phyloP scores from a whole-genome alignment of 139 green algal species.

The Chlamydomonas applanata region DNA sequence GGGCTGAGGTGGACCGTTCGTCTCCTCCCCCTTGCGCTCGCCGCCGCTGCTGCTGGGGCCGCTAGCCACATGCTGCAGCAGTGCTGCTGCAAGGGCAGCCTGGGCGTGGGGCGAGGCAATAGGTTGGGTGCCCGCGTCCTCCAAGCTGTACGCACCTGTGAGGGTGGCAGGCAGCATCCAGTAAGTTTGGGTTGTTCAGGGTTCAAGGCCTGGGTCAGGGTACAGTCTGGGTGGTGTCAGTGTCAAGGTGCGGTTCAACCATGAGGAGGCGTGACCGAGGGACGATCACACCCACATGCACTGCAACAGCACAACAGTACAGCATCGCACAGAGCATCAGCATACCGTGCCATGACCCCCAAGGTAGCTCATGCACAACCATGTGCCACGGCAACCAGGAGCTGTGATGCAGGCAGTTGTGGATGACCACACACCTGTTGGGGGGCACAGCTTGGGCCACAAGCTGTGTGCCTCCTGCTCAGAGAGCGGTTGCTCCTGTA shows the following conservation, averaged over 20 bases:
- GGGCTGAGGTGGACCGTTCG: too few relatives aligned
- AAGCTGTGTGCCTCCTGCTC: background rate
- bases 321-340: background rate
- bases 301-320: background rate
- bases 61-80: conserved; percentile 7
- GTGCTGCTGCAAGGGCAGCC: conserved; percentile 10
- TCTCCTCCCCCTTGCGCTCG: background rate
- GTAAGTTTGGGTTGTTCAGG: too few relatives aligned
- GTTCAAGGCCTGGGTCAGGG: too few relatives aligned
- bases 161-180: too few relatives aligned
- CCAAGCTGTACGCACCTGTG: background rate
- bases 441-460: conserved; percentile 28
- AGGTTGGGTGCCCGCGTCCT: conserved; percentile 10
- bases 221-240: too few relatives aligned
- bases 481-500: background rate
- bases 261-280: too few relatives aligned
- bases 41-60: background rate
- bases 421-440: too few relatives aligned
- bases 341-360: background rate
- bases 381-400: too few relatives aligned
- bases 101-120: conserved; percentile 13
- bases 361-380: too few relatives aligned
- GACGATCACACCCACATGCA: background rate
- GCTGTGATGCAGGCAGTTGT: background rate
- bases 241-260: too few relatives aligned